Evolutionary conservation across 306 rosid genomes (phyloP), one percentile per base, ranked within the genome.

Genomic region (Sechiopsis laciniata): DNA sequence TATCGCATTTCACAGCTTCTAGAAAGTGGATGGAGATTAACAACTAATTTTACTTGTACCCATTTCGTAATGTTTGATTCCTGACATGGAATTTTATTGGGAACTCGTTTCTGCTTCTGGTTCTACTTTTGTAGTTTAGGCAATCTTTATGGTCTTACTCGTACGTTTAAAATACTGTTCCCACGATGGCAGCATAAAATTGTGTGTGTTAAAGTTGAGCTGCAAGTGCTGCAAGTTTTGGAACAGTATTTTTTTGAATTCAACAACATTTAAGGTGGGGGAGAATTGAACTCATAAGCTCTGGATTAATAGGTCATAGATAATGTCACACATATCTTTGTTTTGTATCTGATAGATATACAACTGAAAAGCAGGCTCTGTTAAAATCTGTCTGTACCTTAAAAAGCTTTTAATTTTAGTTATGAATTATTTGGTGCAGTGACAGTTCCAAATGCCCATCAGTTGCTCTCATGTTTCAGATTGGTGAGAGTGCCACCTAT

Each of bases 381-480:
- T 17, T 54, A 32, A 72, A 20, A 52, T 9, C 17, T 21, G 7
- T 52, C 3, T 15, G 37, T n/a, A 12, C 45, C 60, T 7, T 70
- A 4, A 24, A 24, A 52, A 6, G 50, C 14, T 32, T 63, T 3
- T n/a, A 67, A 45, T 45, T 10, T 67, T 48, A 55, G 72, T 11
- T 40, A 12, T 14, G 54, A 29, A 8, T 83, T 61, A 19, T 72
- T 69, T 72, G 59, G 75, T 78, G 84, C 89, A 93, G 98, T 13
- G 83, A 85, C 14, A 82, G 75, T 87, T 77, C 77, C 10, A 87
- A 87, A 72, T 93, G 98, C 54, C 98, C 98, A 6, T 93, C 98
- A 72, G 87, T 90, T 79, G 90, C 98, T 73, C 90, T 93, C 82
- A 90, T 93, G 96, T 93, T 90, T 81, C 98, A 81, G 85, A 86